Conservation (phyloP, 2,329 filamentous ascomycete genomes). For the Blastomyces parvus region DNA sequence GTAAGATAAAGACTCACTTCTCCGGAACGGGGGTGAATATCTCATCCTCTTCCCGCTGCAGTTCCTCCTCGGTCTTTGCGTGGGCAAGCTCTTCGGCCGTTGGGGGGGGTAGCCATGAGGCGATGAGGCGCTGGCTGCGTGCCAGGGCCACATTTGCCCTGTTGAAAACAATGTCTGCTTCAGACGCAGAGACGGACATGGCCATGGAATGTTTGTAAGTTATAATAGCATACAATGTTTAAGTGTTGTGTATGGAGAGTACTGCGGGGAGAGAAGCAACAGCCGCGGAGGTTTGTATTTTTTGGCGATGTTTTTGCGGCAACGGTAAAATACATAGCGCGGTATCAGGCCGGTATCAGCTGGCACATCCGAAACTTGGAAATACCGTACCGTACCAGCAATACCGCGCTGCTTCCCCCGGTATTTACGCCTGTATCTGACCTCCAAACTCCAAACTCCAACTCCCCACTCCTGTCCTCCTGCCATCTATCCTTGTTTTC, state of each 20-base stretch:
- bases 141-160: conserved; percentile 45
- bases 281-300: too few species aligned
- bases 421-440: too few species aligned
- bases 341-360: not conserved
- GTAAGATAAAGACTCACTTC: conserved; percentile 33
- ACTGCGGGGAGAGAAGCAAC: too few species aligned
- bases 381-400: not conserved
- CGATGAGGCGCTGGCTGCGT: conserved; percentile 45
- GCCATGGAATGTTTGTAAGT: not conserved
- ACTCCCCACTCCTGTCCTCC: too few species aligned
- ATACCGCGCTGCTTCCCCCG: not conserved
- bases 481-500: not conserved
- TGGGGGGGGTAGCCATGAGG: conserved; percentile 48
- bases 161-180: conserved; percentile 49
- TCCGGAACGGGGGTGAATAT: conserved; percentile 46
- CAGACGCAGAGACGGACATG: conserved; percentile 30
- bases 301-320: not conserved
- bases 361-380: not conserved
- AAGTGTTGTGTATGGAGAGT: not conserved
- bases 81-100: conserved; percentile 30
- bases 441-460: too few species aligned
- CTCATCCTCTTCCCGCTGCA: conserved; percentile 45
- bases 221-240: not conserved
- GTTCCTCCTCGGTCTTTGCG: conserved; percentile 36
- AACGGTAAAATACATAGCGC: conserved; percentile 3